These are phyloP conservation scores for Xylaria sp. DNA, from an alignment of 2,329 filamentous ascomycete genomes.

Conservation along the genomic window DNA sequence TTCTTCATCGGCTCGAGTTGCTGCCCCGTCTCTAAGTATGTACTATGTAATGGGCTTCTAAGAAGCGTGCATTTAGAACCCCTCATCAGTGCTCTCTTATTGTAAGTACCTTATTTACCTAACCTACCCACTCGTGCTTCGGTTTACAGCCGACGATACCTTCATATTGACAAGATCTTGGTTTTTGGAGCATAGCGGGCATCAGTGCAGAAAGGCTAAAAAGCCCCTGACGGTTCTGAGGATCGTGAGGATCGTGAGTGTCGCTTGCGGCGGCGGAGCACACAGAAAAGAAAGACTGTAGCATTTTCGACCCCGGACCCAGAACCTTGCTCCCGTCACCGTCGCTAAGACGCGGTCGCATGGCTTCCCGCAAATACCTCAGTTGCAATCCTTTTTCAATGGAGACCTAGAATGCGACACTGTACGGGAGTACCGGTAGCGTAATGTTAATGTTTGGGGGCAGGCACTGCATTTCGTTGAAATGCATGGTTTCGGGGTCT, in stretches of 20 bases:
- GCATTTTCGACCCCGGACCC: slow-evolving; percentile 27
- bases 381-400: slow-evolving; percentile 33
- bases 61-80: neutral
- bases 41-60: neutral
- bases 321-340: slow-evolving; percentile 32
- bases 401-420: slow-evolving; percentile 30
- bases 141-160: neutral
- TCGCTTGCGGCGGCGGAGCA: slow-evolving; percentile 33
- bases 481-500: slow-evolving; percentile 16
- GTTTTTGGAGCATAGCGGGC: neutral
- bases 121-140: neutral
- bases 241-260: slow-evolving; percentile 1
- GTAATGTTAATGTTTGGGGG: neutral
- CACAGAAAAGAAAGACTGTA: slow-evolving; percentile 17
- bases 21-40: slow-evolving; percentile 7
- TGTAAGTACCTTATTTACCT: neutral
- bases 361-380: slow-evolving; percentile 38
- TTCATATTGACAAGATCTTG: neutral
- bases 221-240: neutral
- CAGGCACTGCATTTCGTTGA: slow-evolving; percentile 13
- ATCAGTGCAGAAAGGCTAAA: neutral
- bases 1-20: neutral
- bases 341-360: slow-evolving; percentile 18
- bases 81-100: neutral
- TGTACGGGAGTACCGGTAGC: slow-evolving; percentile 15